Conservation (phyloP, 148 eudicot genomes). For the Rheum nobile region DNA sequence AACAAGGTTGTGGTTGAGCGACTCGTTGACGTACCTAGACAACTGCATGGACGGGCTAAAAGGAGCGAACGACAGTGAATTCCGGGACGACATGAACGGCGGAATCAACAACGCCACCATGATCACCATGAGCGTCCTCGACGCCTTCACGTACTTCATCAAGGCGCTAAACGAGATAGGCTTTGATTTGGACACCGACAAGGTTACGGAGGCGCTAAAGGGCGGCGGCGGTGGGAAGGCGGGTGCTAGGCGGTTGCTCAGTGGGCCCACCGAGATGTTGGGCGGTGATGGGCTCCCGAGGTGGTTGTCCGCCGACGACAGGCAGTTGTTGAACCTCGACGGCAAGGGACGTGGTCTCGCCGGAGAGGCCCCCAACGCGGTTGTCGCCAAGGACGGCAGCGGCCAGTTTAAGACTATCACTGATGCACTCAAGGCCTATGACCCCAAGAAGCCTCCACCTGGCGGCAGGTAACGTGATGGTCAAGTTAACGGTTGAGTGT, state of each 20-base stretch:
- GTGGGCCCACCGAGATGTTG: slow-evolving; percentile 12
- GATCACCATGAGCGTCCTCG: slow-evolving; percentile 37
- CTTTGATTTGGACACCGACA: slow-evolving; percentile 18
- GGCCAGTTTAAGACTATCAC: slow-evolving; percentile 35
- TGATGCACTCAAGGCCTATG: slow-evolving; percentile 30
- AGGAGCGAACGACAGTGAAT: slow-evolving; percentile 23
- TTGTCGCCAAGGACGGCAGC: slow-evolving; percentile 47
- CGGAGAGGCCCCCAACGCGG: slow-evolving; percentile 17
- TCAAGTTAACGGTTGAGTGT: no score
- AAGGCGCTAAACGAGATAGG: slow-evolving; percentile 10
- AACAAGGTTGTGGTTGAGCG: slow-evolving; percentile 34
- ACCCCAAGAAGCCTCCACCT: slow-evolving; percentile 11
- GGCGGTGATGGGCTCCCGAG: slow-evolving; percentile 29
- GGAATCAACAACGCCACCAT: slow-evolving; percentile 25
- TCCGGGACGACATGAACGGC: slow-evolving; percentile 18
- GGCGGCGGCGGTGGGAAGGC: neutral
- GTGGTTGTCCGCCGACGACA: slow-evolving; percentile 33
- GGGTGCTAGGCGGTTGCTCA: slow-evolving; percentile 21
- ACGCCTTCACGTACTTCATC: slow-evolving; percentile 24
- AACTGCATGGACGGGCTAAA: slow-evolving; percentile 38
- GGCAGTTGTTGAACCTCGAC: slow-evolving; percentile 20
- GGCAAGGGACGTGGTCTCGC: neutral
- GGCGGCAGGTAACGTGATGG: neutral
- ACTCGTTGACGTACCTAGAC: slow-evolving; percentile 29
- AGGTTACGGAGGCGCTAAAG: neutral